phyloP scores from a whole-genome alignment of 768 basidiomycete genomes.

The Strobilomyces echinocephalus region DNA sequence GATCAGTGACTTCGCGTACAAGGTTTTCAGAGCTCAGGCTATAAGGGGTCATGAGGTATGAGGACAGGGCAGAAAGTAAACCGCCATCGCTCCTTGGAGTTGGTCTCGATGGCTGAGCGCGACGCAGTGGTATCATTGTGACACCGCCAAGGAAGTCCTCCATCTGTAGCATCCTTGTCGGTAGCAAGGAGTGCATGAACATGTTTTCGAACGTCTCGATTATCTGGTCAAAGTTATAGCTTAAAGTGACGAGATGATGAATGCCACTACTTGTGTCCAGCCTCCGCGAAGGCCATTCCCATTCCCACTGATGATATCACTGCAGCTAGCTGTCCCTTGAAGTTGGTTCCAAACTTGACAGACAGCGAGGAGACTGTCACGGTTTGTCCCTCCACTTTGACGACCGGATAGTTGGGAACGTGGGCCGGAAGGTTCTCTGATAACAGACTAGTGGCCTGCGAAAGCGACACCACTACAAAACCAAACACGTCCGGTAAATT shows the following conservation, averaged over 20 bases:
- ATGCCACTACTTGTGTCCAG: conserved; percentile 72
- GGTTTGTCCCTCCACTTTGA: conserved; percentile 85
- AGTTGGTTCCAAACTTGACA: conserved; percentile 90
- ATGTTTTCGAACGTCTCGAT: conserved; percentile 98
- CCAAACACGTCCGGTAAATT: conserved; percentile 93
- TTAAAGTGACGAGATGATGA: neutral
- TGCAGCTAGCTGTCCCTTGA: conserved; percentile 92
- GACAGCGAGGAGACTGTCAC: conserved; percentile 90
- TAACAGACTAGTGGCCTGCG: conserved; percentile 84
- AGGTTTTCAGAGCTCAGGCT: conserved; percentile 64
- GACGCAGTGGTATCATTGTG: conserved; percentile 85
- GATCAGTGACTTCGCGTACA: conserved; percentile 84
- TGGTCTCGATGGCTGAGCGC: conserved; percentile 59
- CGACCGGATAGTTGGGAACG: conserved; percentile 80
- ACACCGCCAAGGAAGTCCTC: conserved; percentile 97
- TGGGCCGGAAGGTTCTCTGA: conserved; percentile 65
- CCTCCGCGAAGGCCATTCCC: conserved; percentile 91
- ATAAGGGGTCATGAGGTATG: conserved; percentile 96
- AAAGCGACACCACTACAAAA: conserved; percentile 88
- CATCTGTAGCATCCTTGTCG: conserved; percentile 89
- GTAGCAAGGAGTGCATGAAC: conserved; percentile 90
- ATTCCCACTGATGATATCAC: conserved; percentile 96
- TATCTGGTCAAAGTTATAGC: conserved; percentile 47
- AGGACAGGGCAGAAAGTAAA: conserved; percentile 86
- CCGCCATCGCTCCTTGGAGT: conserved; percentile 79